Evolutionary conservation across 176 grass and related monocot species (phyloP).

Genomic region (Avena eriantha): DNA sequence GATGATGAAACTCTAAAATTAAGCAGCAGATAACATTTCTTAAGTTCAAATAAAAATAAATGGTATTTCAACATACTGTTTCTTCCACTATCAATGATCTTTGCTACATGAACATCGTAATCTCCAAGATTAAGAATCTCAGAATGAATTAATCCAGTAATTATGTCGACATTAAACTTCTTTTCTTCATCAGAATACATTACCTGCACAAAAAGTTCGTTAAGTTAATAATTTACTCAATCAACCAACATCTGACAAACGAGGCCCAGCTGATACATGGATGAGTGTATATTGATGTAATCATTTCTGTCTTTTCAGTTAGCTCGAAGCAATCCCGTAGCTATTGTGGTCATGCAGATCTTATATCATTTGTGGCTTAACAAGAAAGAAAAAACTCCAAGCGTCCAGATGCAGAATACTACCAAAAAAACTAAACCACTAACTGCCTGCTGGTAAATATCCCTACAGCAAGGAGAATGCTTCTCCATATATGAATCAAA

Average conservation of each 20-base stretch:
- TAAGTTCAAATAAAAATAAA: constrained; percentile 18
- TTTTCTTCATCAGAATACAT: constrained; percentile 91
- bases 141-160: constrained; percentile 78
- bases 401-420: background rate
- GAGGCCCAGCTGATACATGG: background rate
- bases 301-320: constrained; percentile 7
- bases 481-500: background rate
- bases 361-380: background rate
- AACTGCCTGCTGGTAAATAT: background rate
- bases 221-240: constrained; percentile 16
- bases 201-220: constrained; percentile 61
- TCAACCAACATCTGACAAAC: background rate
- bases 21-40: constrained; percentile 25
- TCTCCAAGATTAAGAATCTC: constrained; percentile 89
- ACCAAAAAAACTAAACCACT: background rate
- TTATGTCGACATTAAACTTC: constrained; percentile 87
- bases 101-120: constrained; percentile 87
- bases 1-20: constrained; percentile 25
- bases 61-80: constrained; percentile 70
- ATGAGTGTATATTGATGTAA: constrained; percentile 5
- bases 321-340: background rate
- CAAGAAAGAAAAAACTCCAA: background rate
- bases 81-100: constrained; percentile 91
- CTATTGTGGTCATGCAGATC: no score
- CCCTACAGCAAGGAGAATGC: background rate